Percentiles rank a stretch among this genome's conserved stretches.
Conservation (phyloP, 768 basidiomycete genomes). For the Paxillus involutus region DNA sequence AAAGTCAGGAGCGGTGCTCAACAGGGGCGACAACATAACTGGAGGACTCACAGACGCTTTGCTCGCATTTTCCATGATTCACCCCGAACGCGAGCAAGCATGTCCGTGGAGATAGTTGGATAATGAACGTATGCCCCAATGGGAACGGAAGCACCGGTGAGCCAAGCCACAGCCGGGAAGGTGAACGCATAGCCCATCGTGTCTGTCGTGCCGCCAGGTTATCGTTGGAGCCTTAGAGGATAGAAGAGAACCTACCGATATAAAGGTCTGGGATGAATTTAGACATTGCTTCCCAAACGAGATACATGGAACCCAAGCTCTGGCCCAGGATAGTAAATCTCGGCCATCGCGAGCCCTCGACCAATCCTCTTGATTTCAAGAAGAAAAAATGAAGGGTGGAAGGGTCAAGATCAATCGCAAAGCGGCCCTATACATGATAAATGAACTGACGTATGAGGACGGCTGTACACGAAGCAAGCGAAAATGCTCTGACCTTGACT, state of each 20-base stretch:
- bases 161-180: conserved; percentile 68
- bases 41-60: conserved; percentile 26
- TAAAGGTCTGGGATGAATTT: conserved; percentile 85
- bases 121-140: conserved; percentile 95
- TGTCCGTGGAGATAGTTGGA: conserved; percentile 92
- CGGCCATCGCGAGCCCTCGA: conserved; percentile 84
- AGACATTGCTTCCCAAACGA: conserved; percentile 82
- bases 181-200: conserved; percentile 99
- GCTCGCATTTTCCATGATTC: conserved; percentile 25
- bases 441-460: background rate
- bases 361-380: conserved; percentile 62
- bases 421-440: conserved; percentile 57
- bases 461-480: background rate
- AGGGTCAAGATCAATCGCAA: conserved; percentile 73
- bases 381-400: conserved; percentile 78
- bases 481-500: conserved; percentile 57
- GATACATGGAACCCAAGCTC: conserved; percentile 81
- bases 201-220: conserved; percentile 47
- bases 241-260: conserved; percentile 58
- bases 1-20: background rate
- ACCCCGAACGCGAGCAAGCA: conserved; percentile 74
- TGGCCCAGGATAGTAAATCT: conserved; percentile 93
- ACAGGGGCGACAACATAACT: background rate
- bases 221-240: background rate
- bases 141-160: conserved; percentile 56